Conservation (phyloP, 805 yeast species). For the Cyberlindnera veronae region DNA sequence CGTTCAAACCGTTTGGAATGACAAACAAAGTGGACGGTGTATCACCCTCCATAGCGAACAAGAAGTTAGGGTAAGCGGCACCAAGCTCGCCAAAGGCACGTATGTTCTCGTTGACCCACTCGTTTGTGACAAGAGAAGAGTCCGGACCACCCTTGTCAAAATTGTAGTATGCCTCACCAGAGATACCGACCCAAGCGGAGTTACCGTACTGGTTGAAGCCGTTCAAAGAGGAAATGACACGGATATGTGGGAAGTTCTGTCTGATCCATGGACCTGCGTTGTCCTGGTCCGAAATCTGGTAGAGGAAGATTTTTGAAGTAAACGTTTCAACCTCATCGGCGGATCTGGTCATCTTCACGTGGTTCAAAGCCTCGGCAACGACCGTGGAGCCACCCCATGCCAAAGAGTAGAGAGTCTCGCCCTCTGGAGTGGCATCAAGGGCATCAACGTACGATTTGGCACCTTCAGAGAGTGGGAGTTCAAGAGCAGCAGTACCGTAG, state of each 20-base stretch:
- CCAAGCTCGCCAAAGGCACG: conserved; percentile 29
- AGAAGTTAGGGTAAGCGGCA: conserved; percentile 23
- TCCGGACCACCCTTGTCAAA: conserved; percentile 31
- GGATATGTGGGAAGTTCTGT: conserved; percentile 25
- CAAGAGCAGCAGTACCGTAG: conserved; percentile 27
- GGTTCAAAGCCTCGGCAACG: conserved; percentile 30
- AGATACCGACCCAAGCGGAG: conserved; percentile 31
- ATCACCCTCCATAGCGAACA: conserved; percentile 33
- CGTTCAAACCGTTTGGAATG: conserved; percentile 32
- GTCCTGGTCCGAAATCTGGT: conserved; percentile 34
- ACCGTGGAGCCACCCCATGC: conserved; percentile 33
- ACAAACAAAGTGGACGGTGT: conserved; percentile 29
- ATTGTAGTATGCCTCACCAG: conserved; percentile 26
- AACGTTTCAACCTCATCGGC: conserved; percentile 16
- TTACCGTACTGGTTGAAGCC: conserved; percentile 30
- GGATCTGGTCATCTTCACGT: conserved; percentile 20
- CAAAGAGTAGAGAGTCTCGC: conserved; percentile 24
- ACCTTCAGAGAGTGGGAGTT: conserved; percentile 22
- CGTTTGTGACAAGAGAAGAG: conserved; percentile 21
- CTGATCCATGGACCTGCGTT: conserved; percentile 33
- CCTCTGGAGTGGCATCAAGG: conserved; percentile 18
- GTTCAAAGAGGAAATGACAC: conserved; percentile 28
- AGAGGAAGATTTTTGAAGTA: conserved; percentile 22
- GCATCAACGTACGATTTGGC: conserved; percentile 26
- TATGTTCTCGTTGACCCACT: conserved; percentile 27